A percentile compares a stretch with the other conserved stretches of the same genome.
Conservation (phyloP, 2,329 filamentous ascomycete species). For the Talaromyces sp. region DNA sequence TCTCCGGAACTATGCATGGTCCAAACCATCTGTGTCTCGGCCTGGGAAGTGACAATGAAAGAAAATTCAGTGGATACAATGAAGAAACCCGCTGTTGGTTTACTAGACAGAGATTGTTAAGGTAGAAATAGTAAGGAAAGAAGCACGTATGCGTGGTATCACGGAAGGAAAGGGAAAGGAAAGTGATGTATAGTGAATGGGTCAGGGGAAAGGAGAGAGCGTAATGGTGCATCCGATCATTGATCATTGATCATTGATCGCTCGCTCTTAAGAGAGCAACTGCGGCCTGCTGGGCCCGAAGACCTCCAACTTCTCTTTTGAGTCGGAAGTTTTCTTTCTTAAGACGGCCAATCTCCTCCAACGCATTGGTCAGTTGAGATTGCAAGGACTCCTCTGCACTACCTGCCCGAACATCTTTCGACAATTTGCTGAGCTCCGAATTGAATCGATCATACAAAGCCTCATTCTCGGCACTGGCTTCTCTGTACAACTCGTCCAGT, state of each 20-base stretch:
- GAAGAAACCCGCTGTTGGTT: conserved; percentile 6
- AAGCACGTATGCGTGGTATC: conserved; percentile 17
- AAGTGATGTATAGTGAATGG: conserved; percentile 2
- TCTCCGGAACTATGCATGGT: conserved; percentile 27
- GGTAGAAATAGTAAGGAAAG: not conserved
- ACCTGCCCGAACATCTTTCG: conserved; percentile 73
- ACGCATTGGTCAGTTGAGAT: conserved; percentile 67
- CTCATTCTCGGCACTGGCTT: conserved; percentile 88
- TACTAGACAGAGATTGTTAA: conserved; percentile 10
- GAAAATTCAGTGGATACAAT: conserved; percentile 15
- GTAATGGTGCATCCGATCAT: conserved; percentile 2
- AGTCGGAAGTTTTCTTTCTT: conserved; percentile 85
- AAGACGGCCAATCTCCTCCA: conserved; percentile 74
- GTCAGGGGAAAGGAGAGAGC: conserved; percentile 3
- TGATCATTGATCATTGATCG: conserved; percentile 26
- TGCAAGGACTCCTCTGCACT: conserved; percentile 80
- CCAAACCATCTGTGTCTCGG: conserved; percentile 22
- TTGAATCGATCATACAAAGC: conserved; percentile 91
- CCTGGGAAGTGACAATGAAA: conserved; percentile 20
- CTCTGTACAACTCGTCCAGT: conserved; percentile 86
- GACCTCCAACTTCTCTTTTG: conserved; percentile 77
- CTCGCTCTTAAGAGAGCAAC: conserved; percentile 35
- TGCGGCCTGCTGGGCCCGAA: conserved; percentile 55
- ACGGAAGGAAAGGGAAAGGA: conserved; percentile 12
- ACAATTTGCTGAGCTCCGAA: conserved; percentile 80